Evolutionary conservation across 495 filamentous ascomycete genomes (phyloP).

Genomic region (Penicillium taxi): DNA sequence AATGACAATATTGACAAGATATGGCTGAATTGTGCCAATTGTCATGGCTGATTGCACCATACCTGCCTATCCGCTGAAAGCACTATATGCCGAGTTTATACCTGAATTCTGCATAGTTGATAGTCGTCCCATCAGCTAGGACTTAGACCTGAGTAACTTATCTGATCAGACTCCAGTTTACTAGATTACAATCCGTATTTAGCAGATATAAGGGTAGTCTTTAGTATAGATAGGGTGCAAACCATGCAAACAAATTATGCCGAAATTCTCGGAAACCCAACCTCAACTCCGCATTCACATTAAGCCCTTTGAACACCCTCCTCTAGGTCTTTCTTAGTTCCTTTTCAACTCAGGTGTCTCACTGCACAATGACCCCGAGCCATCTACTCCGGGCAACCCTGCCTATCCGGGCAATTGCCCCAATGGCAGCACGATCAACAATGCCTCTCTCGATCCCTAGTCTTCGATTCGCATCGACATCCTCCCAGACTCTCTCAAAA

Average conservation of each 20-base stretch:
- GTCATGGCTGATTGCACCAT: no score
- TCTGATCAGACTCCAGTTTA: conserved; percentile 1
- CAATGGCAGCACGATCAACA: conserved; percentile 20
- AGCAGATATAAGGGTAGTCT: no score
- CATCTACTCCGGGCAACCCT: conserved; percentile 30
- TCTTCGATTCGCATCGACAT: conserved; percentile 13
- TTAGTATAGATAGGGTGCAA: conserved; percentile 19
- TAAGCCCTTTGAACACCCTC: conserved; percentile 3
- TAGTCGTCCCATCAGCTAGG: no score
- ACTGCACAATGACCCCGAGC: conserved; percentile 24
- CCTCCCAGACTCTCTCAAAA: conserved; percentile 10
- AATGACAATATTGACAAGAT: no score
- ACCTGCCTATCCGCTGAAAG: no score
- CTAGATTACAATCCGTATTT: no score
- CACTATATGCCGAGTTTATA: no score
- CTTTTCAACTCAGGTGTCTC: neutral
- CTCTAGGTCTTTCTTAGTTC: conserved; percentile 1
- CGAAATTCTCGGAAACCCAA: conserved; percentile 32
- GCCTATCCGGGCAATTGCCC: conserved; percentile 29
- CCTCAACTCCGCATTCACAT: conserved; percentile 18
- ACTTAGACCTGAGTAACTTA: no score
- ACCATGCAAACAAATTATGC: conserved; percentile 33
- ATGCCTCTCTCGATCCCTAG: conserved; percentile 15
- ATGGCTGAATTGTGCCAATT: no score
- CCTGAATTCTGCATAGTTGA: no score